phyloP scores from a whole-genome alignment of 129 eudicot species.

The Rutidosis leptorrhynchoides region DNA sequence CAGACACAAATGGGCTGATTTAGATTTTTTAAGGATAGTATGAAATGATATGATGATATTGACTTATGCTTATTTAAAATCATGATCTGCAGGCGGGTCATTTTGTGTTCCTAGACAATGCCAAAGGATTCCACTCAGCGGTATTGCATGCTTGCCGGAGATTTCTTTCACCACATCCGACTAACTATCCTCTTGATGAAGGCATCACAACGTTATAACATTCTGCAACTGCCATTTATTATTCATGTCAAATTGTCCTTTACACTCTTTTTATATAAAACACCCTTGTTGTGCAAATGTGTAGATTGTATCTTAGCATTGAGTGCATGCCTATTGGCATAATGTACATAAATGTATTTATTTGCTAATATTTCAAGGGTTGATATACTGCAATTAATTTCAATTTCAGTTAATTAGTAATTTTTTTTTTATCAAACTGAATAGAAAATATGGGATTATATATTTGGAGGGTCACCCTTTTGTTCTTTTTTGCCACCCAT shows the following conservation, averaged over 20 bases:
- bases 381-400: background rate
- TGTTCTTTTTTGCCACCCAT: too few relatives aligned
- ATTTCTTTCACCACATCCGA: constrained; percentile 45
- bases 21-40: background rate
- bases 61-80: background rate
- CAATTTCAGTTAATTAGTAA: background rate
- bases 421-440: too few relatives aligned
- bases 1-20: background rate
- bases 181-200: constrained; percentile 52
- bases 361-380: background rate
- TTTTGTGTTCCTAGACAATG: constrained; percentile 73
- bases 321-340: constrained; percentile 20
- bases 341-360: background rate
- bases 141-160: constrained; percentile 64
- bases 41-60: background rate
- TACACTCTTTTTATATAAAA: background rate
- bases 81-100: constrained; percentile 62
- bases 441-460: too few relatives aligned
- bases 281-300: background rate
- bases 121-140: constrained; percentile 73
- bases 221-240: too few relatives aligned
- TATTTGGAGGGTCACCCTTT: too few relatives aligned
- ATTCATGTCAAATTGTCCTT: constrained; percentile 1
- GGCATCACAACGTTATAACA: constrained; percentile 47
- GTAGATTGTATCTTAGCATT: constrained; percentile 17